Base-by-base conservation (phyloP, 441 rosid species). In the Monsonia emarginata region DNA sequence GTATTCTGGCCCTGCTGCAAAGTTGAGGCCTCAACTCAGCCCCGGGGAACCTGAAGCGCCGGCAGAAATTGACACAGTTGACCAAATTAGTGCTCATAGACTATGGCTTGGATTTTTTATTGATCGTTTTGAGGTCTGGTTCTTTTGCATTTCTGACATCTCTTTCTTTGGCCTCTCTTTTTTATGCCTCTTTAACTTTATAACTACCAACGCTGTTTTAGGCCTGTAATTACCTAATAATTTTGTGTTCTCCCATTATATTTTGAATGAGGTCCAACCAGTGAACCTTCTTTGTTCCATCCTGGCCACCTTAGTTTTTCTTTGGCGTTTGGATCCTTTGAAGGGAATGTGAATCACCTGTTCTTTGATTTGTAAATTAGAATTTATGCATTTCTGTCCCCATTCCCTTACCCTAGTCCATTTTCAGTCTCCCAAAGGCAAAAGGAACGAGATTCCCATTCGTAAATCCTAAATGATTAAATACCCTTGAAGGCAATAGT, bases 21-120 rank as follows among this genome's bases (percentile, higher is more conserved):
- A 88, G 74, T 74, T 95, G 74, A 88, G 95, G 80, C 99, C 99
- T 66, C 98, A 91, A 31, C 96, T 95, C 79, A 75, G 87, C 64
- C 90, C 94, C 26, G 98, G 99, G 73, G 99, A 95, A 70, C 99
- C 99, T 62, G 97, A 83, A 77, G 71, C 65, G 38, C 81, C 28
- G 30, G 89, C 96, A 67, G 86, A 83, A 77, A 71, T 77, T 70
- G 85, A 91, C 69, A 88, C 91, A 65, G 97, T 91, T 78, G 96
- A 88, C 59, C 97, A 91, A 78, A 91, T 89, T 75, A 81, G 90
- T 76, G 99, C 99, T 61, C 99, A 95, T 77, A 91, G 92, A 76
- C 64, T 95, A 27, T 95, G 97, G 96, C 82, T 94, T 72, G 99
- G 99, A 19, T 94, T 91, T 85, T 81, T 94, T 63, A 85, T 94